Conservation (phyloP, 805 yeast genomes). For the Metschnikowia anglica region DNA sequence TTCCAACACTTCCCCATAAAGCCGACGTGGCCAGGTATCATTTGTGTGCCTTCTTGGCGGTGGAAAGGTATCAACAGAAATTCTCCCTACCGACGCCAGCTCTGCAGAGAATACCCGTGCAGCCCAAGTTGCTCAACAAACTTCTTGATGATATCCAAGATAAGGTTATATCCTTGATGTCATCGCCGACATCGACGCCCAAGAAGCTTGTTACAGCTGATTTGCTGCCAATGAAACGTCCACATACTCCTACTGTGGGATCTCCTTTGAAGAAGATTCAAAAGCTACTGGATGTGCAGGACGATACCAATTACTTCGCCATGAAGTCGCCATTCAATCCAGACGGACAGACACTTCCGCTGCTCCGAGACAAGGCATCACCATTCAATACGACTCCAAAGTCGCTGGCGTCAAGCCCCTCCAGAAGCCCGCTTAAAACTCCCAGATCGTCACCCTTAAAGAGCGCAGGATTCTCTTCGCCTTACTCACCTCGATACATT, state of each 20-base stretch:
- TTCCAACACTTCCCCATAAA: slow-evolving; percentile 47
- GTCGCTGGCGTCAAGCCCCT: background rate
- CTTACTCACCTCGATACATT: slow-evolving; percentile 15
- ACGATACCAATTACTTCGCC: slow-evolving; percentile 2
- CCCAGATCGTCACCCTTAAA: slow-evolving; percentile 12
- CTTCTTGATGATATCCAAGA: slow-evolving; percentile 48
- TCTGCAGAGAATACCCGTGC: slow-evolving; percentile 56
- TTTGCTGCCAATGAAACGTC: slow-evolving; percentile 17
- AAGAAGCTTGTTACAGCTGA: slow-evolving; percentile 18
- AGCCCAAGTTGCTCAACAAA: slow-evolving; percentile 42
- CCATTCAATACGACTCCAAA: slow-evolving; percentile 14
- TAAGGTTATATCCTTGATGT: slow-evolving; percentile 32
- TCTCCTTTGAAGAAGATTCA: slow-evolving; percentile 41
- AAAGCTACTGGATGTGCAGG: slow-evolving; percentile 21
- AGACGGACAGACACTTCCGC: slow-evolving; percentile 1
- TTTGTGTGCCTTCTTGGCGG: slow-evolving; percentile 63
- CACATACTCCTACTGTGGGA: slow-evolving; percentile 33
- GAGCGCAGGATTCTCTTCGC: slow-evolving; percentile 3
- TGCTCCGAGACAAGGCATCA: slow-evolving; percentile 11
- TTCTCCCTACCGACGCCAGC: slow-evolving; percentile 51
- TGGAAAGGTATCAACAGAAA: slow-evolving; percentile 45
- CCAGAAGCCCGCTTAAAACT: slow-evolving; percentile 23
- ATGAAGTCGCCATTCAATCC: slow-evolving; percentile 17
- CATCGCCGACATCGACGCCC: slow-evolving; percentile 23
- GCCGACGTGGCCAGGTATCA: slow-evolving; percentile 68